phyloP scores from a whole-genome alignment of 139 green algal genomes.

The Chlamydomonas incerta region DNA sequence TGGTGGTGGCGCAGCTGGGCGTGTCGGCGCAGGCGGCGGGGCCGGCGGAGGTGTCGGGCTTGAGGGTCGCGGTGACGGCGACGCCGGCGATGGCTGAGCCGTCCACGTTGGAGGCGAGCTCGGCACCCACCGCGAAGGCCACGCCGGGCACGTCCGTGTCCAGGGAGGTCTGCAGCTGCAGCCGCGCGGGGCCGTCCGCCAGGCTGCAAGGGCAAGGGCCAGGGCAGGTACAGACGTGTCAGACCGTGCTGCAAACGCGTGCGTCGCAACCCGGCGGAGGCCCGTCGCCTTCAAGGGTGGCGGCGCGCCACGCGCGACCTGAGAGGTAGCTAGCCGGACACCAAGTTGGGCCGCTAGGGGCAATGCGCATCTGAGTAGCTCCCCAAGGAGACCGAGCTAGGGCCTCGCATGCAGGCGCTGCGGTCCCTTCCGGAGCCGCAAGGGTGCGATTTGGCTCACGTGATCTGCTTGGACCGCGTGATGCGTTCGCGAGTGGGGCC shows the following conservation, averaged over 20 bases:
- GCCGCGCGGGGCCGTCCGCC: conserved; percentile 27
- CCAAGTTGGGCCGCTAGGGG: too few species aligned
- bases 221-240: too few species aligned
- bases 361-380: too few species aligned
- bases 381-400: too few species aligned
- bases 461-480: background rate
- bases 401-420: too few species aligned
- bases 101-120: conserved; percentile 51
- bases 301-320: too few species aligned
- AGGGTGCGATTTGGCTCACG: conserved; percentile 35
- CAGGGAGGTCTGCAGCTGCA: conserved; percentile 36
- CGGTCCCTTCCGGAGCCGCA: background rate
- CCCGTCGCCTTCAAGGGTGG: too few species aligned
- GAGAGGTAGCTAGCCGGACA: too few species aligned
- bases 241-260: too few species aligned
- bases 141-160: conserved; percentile 43
- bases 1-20: background rate
- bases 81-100: conserved; percentile 19
- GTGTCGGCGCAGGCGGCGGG: background rate
- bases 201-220: background rate
- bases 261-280: too few species aligned
- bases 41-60: background rate
- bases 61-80: conserved; percentile 29
- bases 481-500: conserved; percentile 61
- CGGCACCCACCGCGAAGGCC: conserved; percentile 41